phyloP scores from a whole-genome alignment of 345 rosid genomes.

The Fremontodendron californicum region DNA sequence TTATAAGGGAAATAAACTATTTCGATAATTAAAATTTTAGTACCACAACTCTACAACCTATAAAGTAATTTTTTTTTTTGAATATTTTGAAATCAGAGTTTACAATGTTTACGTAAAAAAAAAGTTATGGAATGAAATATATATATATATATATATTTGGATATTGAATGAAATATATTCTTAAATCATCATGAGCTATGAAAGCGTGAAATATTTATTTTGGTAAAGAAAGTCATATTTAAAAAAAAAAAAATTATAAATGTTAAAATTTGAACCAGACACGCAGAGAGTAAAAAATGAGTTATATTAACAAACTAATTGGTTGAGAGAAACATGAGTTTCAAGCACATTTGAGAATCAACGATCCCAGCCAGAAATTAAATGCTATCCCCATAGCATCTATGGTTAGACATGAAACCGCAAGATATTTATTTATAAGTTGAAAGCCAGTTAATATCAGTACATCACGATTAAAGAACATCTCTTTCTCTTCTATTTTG shows the following conservation, averaged over 20 bases:
- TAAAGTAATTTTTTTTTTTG: background rate
- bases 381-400: background rate
- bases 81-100: background rate
- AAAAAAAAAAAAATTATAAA: no score
- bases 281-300: no score
- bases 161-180: no score
- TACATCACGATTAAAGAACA: background rate
- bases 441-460: background rate
- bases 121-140: no score
- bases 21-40: background rate
- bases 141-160: no score
- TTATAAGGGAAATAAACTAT: background rate
- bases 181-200: no score
- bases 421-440: slow-evolving; percentile 6
- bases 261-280: no score
- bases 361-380: background rate
- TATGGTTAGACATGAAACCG: background rate
- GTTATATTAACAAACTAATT: no score
- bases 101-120: background rate
- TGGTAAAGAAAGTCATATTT: no score
- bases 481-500: background rate
- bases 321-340: background rate
- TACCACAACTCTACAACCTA: background rate
- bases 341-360: background rate
- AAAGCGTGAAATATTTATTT: no score